Conservation (phyloP, 129 eudicot species). For the Centella asiatica region DNA sequence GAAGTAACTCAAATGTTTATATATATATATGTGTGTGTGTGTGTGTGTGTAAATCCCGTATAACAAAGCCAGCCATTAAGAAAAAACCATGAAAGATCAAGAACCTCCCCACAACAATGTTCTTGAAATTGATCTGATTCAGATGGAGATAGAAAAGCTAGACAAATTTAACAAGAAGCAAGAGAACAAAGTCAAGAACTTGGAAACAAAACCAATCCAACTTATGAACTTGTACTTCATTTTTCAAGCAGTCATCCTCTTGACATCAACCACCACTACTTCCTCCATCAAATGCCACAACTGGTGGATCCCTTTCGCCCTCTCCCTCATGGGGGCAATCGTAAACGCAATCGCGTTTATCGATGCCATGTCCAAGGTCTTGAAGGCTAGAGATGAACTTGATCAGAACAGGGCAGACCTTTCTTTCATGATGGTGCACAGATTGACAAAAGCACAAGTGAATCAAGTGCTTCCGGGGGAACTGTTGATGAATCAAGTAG, state of each 20-base stretch:
- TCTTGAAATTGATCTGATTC: background rate
- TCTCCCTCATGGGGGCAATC: constrained; percentile 18
- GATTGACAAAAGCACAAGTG: constrained; percentile 8
- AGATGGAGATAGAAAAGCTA: constrained; percentile 14
- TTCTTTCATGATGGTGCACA: constrained; percentile 16
- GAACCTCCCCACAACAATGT: background rate
- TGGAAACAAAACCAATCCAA: constrained; percentile 22
- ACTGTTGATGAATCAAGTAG: constrained; percentile 1
- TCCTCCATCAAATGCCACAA: constrained; percentile 14
- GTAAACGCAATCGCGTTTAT: constrained; percentile 10
- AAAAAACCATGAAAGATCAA: background rate
- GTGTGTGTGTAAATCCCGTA: no score
- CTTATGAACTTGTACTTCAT: constrained; percentile 22
- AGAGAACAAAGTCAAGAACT: constrained; percentile 14
- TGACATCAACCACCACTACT: constrained; percentile 16
- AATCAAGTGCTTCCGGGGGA: constrained; percentile 22
- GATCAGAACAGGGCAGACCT: constrained; percentile 17
- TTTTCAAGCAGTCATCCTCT: constrained; percentile 27
- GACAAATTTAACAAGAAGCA: constrained; percentile 20
- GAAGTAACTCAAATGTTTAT: no score
- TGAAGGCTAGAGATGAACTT: constrained; percentile 17
- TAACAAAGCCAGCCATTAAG: no score
- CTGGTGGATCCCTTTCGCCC: constrained; percentile 31
- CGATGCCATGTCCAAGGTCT: constrained; percentile 6
- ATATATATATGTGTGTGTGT: no score